Base-by-base conservation (phyloP, 768 basidiomycete genomes). In the Hygrocybe coccinea region DNA sequence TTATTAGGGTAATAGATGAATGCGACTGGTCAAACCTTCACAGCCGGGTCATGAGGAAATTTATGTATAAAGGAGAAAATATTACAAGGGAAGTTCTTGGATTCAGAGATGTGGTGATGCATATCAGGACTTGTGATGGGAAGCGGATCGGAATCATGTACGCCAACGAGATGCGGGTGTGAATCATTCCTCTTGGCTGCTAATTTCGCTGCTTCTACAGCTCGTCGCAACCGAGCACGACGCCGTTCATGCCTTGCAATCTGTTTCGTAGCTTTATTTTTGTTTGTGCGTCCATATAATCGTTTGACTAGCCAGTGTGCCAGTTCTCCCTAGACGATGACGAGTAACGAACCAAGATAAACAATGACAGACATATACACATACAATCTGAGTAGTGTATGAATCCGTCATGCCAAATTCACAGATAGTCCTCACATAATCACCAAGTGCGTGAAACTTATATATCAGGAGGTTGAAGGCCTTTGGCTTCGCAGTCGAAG, bases 241-340 rank as follows among this genome's bases (percentile, higher is more conserved):
- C 58, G 58, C 7, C 60, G 47, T 35, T 62, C 50, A n/a, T 56
- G 53, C 12, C 37, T 60, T 0, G 66, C 67, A 22, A 76, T 72
- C 33, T 69, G 67, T 1, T 34, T 29, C 0, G 39, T 61, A 15
- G 60, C 59, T 17, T 62, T 50, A 21, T 58, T 66, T 57, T 75
- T 74, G 64, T 71, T 74, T 1, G 68, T 72, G 0, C 61, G 48
- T 0, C 57, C 45, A 47, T 74, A 78, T 19, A 71, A 67, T 0
- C 56, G 48, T 60, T n/a, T n/a, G n/a, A n/a, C n/a, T n/a, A n/a
- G n/a, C n/a, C n/a, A n/a, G n/a, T n/a, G n/a, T n/a, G n/a, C 69
- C 0, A 69, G 64, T 52, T 79, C 75, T 0, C 72, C 71, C 74
- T 76, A 46, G 9, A n/a, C n/a, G 41, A 44, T 39, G n/a, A 11